Evolutionary conservation across 179 eudicot genomes (phyloP).

Genomic region (Beta corolliflora): DNA sequence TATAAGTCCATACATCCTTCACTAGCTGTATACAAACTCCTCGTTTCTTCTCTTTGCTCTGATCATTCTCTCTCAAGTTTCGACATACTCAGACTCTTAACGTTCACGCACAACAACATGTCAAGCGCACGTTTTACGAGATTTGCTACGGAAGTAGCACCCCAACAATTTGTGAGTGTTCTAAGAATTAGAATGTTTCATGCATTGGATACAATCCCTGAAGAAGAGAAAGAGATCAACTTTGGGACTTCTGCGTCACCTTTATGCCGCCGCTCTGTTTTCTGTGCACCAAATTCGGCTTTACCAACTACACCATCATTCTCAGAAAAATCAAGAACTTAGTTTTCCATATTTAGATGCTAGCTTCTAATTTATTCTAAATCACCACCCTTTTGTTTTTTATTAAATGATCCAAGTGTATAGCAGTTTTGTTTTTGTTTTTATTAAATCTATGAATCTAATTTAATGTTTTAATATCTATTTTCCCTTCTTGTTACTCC

Average conservation of each 20-base stretch:
- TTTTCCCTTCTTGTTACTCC: no score
- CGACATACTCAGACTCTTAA: background rate
- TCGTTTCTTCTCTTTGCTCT: no score
- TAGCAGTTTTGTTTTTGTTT: no score
- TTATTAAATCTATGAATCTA: no score
- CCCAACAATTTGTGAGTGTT: constrained; percentile 1
- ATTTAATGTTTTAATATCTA: no score
- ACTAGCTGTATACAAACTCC: background rate
- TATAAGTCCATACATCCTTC: background rate
- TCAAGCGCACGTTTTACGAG: background rate
- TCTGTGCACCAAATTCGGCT: background rate
- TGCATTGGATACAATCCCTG: constrained; percentile 19
- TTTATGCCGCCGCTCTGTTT: no score
- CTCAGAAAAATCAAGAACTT: background rate
- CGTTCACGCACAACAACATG: background rate
- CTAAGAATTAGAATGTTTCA: background rate
- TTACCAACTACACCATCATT: background rate
- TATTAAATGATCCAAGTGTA: no score
- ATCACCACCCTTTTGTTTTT: no score
- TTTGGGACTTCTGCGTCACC: background rate
- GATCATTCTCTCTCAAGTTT: no score
- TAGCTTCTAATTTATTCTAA: no score
- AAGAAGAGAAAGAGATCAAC: constrained; percentile 12
- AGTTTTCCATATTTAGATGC: background rate
- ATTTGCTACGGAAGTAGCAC: constrained; percentile 3